phyloP scores from a whole-genome alignment of 306 rosid genomes.

The Pyrus pyrifolia region DNA sequence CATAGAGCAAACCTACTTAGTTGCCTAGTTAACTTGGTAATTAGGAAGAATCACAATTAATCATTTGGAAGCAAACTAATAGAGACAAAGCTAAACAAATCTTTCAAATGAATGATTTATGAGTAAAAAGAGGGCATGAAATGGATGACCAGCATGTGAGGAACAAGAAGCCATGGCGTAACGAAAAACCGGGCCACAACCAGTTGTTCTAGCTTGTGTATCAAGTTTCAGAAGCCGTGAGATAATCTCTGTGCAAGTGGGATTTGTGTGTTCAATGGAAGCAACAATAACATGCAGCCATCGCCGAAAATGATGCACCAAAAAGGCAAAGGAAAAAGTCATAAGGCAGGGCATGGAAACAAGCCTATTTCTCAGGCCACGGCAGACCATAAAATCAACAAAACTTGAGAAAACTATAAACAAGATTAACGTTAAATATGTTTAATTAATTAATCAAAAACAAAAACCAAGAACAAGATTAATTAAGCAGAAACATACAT shows the following conservation, averaged over 20 bases:
- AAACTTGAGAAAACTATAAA: background rate
- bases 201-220: background rate
- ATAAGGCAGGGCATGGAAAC: background rate
- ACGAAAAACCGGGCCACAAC: background rate
- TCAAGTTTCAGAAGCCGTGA: background rate
- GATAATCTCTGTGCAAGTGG: background rate
- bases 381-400: background rate
- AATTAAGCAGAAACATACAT: conserved; percentile 4
- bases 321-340: background rate
- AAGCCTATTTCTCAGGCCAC: background rate
- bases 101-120: background rate
- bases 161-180: background rate
- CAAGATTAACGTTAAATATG: background rate
- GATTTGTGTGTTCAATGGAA: background rate
- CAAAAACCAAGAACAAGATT: background rate
- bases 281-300: background rate
- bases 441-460: background rate
- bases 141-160: conserved; percentile 2
- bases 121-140: background rate
- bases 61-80: background rate
- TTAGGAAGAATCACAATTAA: background rate
- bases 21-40: too few species aligned
- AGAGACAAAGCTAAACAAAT: background rate
- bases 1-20: background rate
- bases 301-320: background rate